These are phyloP conservation scores for Phylloporus sp. DNA, from an alignment of 1,284 basidiomycete genomes.

Conservation along the genomic window DNA sequence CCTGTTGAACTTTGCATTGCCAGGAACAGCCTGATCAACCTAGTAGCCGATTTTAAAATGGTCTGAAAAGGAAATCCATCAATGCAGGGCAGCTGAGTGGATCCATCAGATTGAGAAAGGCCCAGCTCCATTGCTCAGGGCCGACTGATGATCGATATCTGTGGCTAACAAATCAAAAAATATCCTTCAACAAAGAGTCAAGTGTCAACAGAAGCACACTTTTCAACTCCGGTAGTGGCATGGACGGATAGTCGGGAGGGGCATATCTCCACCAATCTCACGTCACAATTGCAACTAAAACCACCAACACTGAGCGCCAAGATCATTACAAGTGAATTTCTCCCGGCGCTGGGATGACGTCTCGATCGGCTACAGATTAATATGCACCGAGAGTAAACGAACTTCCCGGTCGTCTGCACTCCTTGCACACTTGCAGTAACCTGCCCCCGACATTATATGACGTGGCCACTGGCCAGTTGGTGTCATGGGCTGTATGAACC, in stretches of 20 bases:
- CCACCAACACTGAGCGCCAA: background rate
- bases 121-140: background rate
- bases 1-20: background rate
- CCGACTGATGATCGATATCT: background rate
- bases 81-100: background rate
- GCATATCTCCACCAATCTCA: background rate
- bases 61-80: background rate
- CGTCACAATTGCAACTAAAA: background rate
- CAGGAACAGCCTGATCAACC: background rate
- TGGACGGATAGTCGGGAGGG: background rate
- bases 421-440: too few relatives aligned
- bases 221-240: background rate
- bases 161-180: background rate
- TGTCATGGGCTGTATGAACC: too few relatives aligned
- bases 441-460: too few relatives aligned
- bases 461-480: too few relatives aligned
- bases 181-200: too few relatives aligned
- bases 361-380: background rate
- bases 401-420: too few relatives aligned
- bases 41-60: background rate
- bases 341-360: background rate
- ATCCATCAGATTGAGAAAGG: background rate
- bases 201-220: background rate
- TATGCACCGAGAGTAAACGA: too few relatives aligned
- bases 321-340: background rate